Percentiles rank a stretch among this genome's conserved stretches.
Conservation (phyloP, 768 basidiomycete genomes). For the Mycena maculata region DNA sequence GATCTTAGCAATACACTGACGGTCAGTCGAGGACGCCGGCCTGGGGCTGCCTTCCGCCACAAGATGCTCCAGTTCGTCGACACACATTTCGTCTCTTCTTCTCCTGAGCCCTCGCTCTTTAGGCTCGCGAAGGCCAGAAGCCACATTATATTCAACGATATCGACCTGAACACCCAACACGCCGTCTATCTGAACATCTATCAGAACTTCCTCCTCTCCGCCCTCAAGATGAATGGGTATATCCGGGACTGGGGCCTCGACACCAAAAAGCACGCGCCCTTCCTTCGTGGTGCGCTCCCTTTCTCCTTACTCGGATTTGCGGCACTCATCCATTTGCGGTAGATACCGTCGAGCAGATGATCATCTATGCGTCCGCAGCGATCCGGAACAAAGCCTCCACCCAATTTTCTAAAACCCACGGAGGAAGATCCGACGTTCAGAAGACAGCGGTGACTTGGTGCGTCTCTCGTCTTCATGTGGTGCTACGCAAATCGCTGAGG, state of each 20-base stretch:
- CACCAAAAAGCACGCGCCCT: slow-evolving; percentile 56
- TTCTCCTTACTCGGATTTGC: neutral
- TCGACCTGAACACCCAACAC: slow-evolving; percentile 68
- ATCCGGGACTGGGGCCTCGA: slow-evolving; percentile 69
- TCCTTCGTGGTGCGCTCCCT: slow-evolving; percentile 64
- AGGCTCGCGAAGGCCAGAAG: slow-evolving; percentile 80
- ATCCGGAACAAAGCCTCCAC: slow-evolving; percentile 59
- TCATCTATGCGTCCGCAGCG: slow-evolving; percentile 65
- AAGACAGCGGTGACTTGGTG: slow-evolving; percentile 73
- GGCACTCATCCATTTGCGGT: slow-evolving; percentile 16
- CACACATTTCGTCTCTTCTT: neutral
- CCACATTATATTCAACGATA: slow-evolving; percentile 86
- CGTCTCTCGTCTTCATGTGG: neutral
- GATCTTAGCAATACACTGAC: slow-evolving; percentile 77
- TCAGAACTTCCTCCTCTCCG: slow-evolving; percentile 83
- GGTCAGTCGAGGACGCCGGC: slow-evolving; percentile 70
- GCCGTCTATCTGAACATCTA: slow-evolving; percentile 86
- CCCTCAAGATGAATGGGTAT: slow-evolving; percentile 90
- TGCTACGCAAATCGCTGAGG: neutral
- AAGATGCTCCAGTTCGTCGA: slow-evolving; percentile 79
- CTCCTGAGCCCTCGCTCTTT: slow-evolving; percentile 22
- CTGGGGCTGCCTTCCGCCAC: slow-evolving; percentile 71
- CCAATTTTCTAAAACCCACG: slow-evolving; percentile 51
- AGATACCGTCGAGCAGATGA: slow-evolving; percentile 74
- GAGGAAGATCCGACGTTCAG: slow-evolving; percentile 57